These are phyloP conservation scores for Fusarium siculi DNA, from an alignment of 2,329 filamentous ascomycete species.

Conservation along the genomic window DNA sequence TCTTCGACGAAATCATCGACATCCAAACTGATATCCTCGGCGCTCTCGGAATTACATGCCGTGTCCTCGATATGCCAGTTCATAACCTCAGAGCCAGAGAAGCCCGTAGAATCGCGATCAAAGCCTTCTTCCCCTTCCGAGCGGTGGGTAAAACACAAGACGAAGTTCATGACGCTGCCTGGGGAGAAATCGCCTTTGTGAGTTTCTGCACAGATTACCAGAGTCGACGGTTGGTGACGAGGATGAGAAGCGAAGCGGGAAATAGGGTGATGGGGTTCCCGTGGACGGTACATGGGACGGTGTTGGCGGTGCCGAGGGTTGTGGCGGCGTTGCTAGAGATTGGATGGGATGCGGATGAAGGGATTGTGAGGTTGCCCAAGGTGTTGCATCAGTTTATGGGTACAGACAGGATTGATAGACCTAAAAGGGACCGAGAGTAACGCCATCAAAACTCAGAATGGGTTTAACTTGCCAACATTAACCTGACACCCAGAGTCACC, in stretches of 20 bases:
- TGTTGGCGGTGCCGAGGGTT: neutral
- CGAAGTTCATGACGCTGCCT: neutral
- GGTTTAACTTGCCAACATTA: too few species aligned
- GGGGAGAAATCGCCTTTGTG: neutral
- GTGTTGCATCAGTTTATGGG: neutral
- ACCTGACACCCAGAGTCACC: too few species aligned
- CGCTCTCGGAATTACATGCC: neutral
- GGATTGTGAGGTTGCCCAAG: neutral
- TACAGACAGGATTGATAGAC: neutral
- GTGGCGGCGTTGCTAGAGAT: neutral
- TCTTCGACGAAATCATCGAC: neutral
- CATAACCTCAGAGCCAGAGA: neutral
- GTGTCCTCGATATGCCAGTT: neutral
- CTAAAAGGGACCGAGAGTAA: rapidly evolving
- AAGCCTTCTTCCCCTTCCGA: neutral
- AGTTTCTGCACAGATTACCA: neutral
- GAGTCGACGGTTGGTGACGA: neutral
- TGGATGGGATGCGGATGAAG: neutral
- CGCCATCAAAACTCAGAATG: rapidly evolving
- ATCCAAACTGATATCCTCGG: neutral
- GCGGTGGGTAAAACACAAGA: rapidly evolving
- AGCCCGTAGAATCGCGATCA: neutral
- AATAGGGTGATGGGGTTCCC: neutral
- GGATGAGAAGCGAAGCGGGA: rapidly evolving
- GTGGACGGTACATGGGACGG: neutral